Evolutionary conservation across 1,284 basidiomycete genomes (phyloP), one percentile per base, ranked within the genome.

Genomic region (Ustilago lituana): DNA sequence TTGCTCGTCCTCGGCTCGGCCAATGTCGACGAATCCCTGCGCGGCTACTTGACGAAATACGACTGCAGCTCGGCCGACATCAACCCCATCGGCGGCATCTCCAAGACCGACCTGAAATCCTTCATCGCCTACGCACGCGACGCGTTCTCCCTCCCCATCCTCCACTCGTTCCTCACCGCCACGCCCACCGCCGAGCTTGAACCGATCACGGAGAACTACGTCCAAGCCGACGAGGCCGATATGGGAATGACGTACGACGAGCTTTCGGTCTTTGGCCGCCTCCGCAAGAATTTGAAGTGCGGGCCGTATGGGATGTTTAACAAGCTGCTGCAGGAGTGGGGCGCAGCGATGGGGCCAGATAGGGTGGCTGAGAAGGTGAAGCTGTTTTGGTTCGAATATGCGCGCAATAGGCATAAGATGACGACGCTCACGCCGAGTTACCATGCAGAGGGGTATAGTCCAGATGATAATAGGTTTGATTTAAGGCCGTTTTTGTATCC

Each of bases 401-500:
- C 95, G 0, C 87, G 94, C 58, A 99, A 98, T 83, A 85, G 96
- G 50, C 95, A 98, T 84, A 98, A 98, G 87, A 98, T 98, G 95
- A 98, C 96, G 9, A 98, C 94, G 0, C 82, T 99, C 64, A 98
- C 96, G 1, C 96, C 95, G 1, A 88, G 92, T 3, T 98, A 98
- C 75, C 96, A 98, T 83, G 94, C 96, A 69, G 94, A 80, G 52
- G 74, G 52, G 9, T 97, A 97, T 84, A 93, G 91, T 78, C 94
- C 94, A 4, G 95, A 98, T 80, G 94, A 98, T 83, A 97, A 98
- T 81, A 87, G 95, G 70, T 98, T 95, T 79, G 95, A 99, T 82
- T 83, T 98, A 35, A 88, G 95, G 23, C 96, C 94, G 0, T 99
- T 98, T 87, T 85, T 99, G 48, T 98, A 98, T 83, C 92, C 93